These are phyloP conservation scores for Dothistroma pini DNA, from an alignment of 2,329 filamentous ascomycete species.

Conservation along the genomic window DNA sequence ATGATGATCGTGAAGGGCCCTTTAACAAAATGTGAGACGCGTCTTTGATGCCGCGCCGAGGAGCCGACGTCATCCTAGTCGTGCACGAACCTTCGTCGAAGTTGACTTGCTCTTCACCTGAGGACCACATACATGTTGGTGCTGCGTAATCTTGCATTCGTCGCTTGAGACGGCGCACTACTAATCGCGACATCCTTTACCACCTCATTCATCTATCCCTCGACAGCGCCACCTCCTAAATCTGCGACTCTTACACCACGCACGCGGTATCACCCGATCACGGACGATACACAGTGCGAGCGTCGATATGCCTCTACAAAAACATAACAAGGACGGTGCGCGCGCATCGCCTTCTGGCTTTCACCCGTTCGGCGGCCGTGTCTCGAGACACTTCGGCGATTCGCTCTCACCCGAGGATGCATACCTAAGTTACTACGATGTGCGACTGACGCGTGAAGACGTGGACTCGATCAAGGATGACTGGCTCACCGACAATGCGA, in stretches of 20 bases:
- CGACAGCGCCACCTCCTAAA: conserved; percentile 1
- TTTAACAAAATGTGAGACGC: no score
- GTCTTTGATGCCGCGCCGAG: neutral
- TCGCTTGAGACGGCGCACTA: neutral
- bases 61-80: neutral
- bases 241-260: neutral
- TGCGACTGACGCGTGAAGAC: conserved; percentile 79
- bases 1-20: no score
- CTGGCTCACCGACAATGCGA: conserved; percentile 97
- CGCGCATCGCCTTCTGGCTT: conserved; percentile 38
- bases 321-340: conserved; percentile 3
- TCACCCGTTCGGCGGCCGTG: conserved; percentile 52
- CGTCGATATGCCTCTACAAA: conserved; percentile 10
- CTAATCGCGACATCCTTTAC: neutral
- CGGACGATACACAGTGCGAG: neutral
- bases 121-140: neutral
- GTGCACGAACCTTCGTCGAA: neutral
- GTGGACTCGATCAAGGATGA: conserved; percentile 83
- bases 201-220: neutral
- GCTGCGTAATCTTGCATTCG: neutral
- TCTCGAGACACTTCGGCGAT: conserved; percentile 51
- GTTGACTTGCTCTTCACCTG: neutral
- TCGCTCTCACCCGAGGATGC: conserved; percentile 60
- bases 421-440: conserved; percentile 62
- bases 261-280: neutral